Base-by-base conservation (phyloP, 306 rosid genomes). In the Casuarina glauca region DNA sequence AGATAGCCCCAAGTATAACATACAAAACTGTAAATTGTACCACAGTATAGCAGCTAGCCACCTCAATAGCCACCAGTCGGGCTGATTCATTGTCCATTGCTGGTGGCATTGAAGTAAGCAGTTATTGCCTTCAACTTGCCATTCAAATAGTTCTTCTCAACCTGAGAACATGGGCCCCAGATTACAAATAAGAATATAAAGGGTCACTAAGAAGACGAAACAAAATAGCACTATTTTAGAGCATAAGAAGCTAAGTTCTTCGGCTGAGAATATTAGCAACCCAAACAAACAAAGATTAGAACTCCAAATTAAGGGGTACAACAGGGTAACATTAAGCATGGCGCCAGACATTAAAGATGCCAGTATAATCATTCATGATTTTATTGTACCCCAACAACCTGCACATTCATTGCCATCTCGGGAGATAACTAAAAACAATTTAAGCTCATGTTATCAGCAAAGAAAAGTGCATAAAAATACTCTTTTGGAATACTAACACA, bases 41-140 rank as follows among this genome's bases (percentile, higher is more conserved):
- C 32, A 26, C 32, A 26, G 32, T 26, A 26, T 1, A 26, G 32
- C 32, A 57, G 36, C 19, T 20, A 19, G 63, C 13, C 64, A 20
- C 64, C 12, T 3, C 36, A 58, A 58, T 39, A 58, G 64, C 38
- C 9, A 39, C 64, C 55, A 69, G 52, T 55, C 69, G 4, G 75
- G 35, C 74, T 50, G 81, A 16, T 51, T 51, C 54, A 72, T 78
- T 70, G 51, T 72, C 87, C 62, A 51, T 51, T 19, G 83, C 11
- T 48, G 32, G 78, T 20, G 20, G 88, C 86, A 48, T 78, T 86
- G 89, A 93, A 93, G 87, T 93, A 95, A 46, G 97, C 98, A 35
- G 96, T 95, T 79, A 95, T 85, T 9, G 97, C 97, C 88, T 93
- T 95, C 82, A 93, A 76, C 82, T 81, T 95, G 62, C 93, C 90